These are phyloP conservation scores for Phytophthora brassicae DNA, from an alignment of 352 stramenopile genomes.

Conservation along the genomic window DNA sequence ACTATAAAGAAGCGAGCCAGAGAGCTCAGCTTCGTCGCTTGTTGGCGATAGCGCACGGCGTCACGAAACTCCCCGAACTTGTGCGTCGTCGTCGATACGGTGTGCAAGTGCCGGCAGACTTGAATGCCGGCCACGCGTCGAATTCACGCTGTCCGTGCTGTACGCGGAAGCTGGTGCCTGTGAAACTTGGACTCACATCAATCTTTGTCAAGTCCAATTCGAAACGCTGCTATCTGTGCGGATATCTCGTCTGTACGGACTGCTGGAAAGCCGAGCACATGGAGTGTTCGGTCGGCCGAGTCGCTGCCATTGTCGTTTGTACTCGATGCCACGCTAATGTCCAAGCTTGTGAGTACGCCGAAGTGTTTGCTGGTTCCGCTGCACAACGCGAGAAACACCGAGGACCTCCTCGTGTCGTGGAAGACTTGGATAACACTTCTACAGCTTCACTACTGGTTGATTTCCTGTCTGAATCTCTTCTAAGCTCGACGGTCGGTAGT, in stretches of 20 bases:
- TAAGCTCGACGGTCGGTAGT: slow-evolving; percentile 5
- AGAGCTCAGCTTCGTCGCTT: slow-evolving; percentile 24
- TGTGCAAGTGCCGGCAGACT: slow-evolving; percentile 49
- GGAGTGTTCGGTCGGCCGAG: slow-evolving; percentile 26
- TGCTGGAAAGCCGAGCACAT: slow-evolving; percentile 37
- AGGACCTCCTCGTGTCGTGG: slow-evolving; percentile 21
- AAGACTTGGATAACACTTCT: not conserved
- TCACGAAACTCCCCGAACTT: slow-evolving; percentile 37
- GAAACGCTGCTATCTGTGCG: slow-evolving; percentile 40
- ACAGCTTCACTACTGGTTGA: slow-evolving; percentile 9
- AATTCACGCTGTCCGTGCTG: slow-evolving; percentile 63
- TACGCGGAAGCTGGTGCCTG: slow-evolving; percentile 36
- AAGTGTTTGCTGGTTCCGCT: slow-evolving; percentile 26
- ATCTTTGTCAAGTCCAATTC: slow-evolving; percentile 4
- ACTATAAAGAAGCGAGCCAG: slow-evolving; percentile 8
- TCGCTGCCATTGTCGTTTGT: slow-evolving; percentile 47
- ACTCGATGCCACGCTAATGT: slow-evolving; percentile 44
- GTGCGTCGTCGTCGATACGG: slow-evolving; percentile 58
- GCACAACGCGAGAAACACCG: slow-evolving; percentile 19
- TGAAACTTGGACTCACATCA: slow-evolving; percentile 15
- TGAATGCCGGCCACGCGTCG: slow-evolving; percentile 25
- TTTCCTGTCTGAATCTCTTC: slow-evolving; percentile 10
- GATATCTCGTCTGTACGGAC: slow-evolving; percentile 37
- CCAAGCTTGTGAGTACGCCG: slow-evolving; percentile 46
- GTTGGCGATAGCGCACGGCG: slow-evolving; percentile 33